Base-by-base conservation (phyloP, 1,139 yeast species). In the Yamadazyma dushanensis region DNA sequence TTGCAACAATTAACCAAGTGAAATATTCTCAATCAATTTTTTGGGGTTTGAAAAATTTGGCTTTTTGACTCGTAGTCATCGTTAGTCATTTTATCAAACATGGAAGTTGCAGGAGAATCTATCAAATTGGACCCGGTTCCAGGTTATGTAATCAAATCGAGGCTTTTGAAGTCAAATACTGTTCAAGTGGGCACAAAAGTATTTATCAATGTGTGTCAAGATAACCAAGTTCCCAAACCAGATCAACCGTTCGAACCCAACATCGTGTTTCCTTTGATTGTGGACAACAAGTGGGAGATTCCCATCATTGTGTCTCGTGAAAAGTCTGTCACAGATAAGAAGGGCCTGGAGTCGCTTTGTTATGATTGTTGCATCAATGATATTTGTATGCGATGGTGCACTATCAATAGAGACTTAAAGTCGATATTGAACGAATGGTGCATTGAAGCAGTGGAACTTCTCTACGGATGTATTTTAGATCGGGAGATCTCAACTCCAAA, bases 261-360 rank as follows among this genome's bases (percentile, higher is more conserved):
- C 21, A 58, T 67, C 2, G 79, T 86, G 5, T 80, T 80, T 48
- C 80, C 85, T 1, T 57, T 79, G 37, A 83, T 86, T 18, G 77
- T 81, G 56, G 79, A 79, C 27, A 81, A 82, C 48, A 70, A 80
- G 50, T 88, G 96, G 95, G 90, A 84, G 42, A 83, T 88, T 3
- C 96, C 96, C 1, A 77, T 88, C 8, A 73, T 84, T 1, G 76
- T 86, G 0, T 79, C 90, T 0, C 63, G 68, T 0, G 74, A 73
- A 37, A 59, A 72, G 38, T 56, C 80, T 13, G 81, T 74, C 26
- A 57, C 45, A 13, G 96, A 89, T 52, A 87, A 87, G 55, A 80
- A 80, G 49, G 95, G 94, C 1, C 62, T 65, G 8, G 60, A 66
- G 13, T 77, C 88, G 23, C 62, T 74, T 26, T 88, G 86, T 3